Base-by-base conservation (phyloP, 2,329 filamentous ascomycete species). In the Ceratocystiopsis minuta region DNA sequence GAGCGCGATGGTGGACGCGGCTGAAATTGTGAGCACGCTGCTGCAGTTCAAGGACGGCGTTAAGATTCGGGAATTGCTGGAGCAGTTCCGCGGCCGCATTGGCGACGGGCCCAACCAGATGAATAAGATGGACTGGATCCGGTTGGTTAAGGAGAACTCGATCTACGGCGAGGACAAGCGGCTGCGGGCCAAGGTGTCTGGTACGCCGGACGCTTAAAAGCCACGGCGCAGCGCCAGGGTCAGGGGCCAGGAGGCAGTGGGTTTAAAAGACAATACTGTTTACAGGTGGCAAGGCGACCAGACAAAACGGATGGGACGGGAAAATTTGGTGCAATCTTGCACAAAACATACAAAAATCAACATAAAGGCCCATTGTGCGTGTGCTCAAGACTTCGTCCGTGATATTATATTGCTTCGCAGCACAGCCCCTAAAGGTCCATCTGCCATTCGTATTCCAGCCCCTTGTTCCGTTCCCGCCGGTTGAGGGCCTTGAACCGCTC, bases 401-500 rank as follows among this genome's bases (percentile, higher is more conserved):
- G n/a, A n/a, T n/a, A n/a, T n/a, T n/a, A n/a, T n/a, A n/a, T n/a
- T n/a, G n/a, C n/a, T n/a, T n/a, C n/a, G 6, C 16, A 12, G 16
- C 31, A 17, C 28, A 16, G 2, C 6, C 17, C 4, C 38, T 45
- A 53, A 41, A 57, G 69, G 90, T 59, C 90, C 80, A 92, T 90
- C 66, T 95, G 84, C 90, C 88, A 98, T 31, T 80, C 76, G 59
- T 95, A 96, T 52, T 88, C 78, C 54, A 96, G 59, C 31, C 79
- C 79, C 59, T 82, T 80, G 51, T 80, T 75, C 56, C 86, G 76
- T 53, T 78, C 75, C 50, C 73, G 73, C 50, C 75, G 67, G 57
- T 95, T 95, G 50, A 87, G 66, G 2, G 86, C 83, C 57, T 81
- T 85, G 62, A 96, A 96, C 63, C 87, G 81, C 55, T 95, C 80